These are phyloP conservation scores for Talinum fruticosum DNA, from an alignment of 148 eudicot genomes.

Conservation along the genomic window DNA sequence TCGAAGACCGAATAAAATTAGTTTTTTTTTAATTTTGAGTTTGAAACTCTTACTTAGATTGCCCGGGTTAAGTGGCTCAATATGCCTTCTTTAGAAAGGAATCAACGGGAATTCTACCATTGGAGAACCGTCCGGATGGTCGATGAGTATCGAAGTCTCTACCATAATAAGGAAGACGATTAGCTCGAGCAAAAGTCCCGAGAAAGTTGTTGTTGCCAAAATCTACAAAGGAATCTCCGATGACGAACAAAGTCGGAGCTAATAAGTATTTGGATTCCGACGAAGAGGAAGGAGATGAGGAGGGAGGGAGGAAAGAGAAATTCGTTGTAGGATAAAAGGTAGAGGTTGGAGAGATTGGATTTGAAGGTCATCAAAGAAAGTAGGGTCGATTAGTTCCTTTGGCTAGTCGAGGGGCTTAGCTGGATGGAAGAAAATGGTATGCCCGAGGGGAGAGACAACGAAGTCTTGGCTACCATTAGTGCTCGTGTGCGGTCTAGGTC, in stretches of 20 bases:
- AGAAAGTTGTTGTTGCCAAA: slow-evolving; percentile 86
- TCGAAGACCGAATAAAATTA: no score
- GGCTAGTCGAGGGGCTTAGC: slow-evolving; percentile 29
- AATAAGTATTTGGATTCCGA: not conserved
- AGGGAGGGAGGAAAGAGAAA: slow-evolving; percentile 17
- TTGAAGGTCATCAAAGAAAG: slow-evolving; percentile 27
- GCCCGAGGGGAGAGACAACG: slow-evolving; percentile 26
- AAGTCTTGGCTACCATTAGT: slow-evolving; percentile 37
- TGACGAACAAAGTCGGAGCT: slow-evolving; percentile 69
- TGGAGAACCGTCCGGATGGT: slow-evolving; percentile 86
- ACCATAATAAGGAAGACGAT: slow-evolving; percentile 82
- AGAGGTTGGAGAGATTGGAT: slow-evolving; percentile 11
- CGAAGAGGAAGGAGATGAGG: slow-evolving; percentile 6
- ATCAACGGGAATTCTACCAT: slow-evolving; percentile 89
- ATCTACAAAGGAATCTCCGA: slow-evolving; percentile 89
- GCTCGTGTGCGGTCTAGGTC: no score
- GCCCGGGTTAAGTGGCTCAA: no score
- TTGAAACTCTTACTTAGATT: no score
- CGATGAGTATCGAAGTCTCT: slow-evolving; percentile 76
- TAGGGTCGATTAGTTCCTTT: slow-evolving; percentile 23
- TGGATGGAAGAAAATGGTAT: slow-evolving; percentile 6
- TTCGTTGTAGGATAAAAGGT: not conserved
- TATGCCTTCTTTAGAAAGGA: no score
- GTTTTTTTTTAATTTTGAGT: no score
- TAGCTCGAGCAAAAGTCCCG: slow-evolving; percentile 88